Conservation (phyloP, 2,329 filamentous ascomycete species). For the Colletotrichum lindemuthianum region DNA sequence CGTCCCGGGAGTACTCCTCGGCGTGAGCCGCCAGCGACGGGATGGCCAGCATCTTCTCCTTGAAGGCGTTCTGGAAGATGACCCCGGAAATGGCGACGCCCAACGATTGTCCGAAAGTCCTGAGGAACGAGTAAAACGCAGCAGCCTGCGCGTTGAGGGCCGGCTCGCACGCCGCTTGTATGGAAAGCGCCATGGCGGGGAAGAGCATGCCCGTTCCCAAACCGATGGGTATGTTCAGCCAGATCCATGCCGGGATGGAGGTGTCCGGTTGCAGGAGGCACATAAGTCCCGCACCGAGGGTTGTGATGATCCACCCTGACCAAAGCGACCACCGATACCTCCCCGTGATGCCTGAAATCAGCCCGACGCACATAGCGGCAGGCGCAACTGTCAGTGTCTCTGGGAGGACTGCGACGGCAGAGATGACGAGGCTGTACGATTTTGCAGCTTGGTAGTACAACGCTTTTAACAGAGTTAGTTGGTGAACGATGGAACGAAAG, state of each 20-base stretch:
- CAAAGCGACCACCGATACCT: slow-evolving; percentile 70
- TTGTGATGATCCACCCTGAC: slow-evolving; percentile 69
- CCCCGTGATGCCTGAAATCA: slow-evolving; percentile 64
- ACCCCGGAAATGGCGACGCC: slow-evolving; percentile 75
- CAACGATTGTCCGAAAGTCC: slow-evolving; percentile 71
- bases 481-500: slow-evolving; percentile 29
- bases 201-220: slow-evolving; percentile 73
- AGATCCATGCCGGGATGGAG: slow-evolving; percentile 64
- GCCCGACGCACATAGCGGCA: slow-evolving; percentile 64
- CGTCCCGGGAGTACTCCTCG: slow-evolving; percentile 64
- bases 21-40: slow-evolving; percentile 54
- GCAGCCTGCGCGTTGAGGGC: slow-evolving; percentile 64
- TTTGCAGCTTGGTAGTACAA: slow-evolving; percentile 63
- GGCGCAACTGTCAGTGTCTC: slow-evolving; percentile 72
- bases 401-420: slow-evolving; percentile 67
- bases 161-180: slow-evolving; percentile 67
- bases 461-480: slow-evolving; percentile 37
- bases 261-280: slow-evolving; percentile 59
- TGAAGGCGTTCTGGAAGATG: slow-evolving; percentile 75
- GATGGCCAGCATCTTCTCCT: slow-evolving; percentile 57
- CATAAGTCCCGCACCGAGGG: slow-evolving; percentile 66
- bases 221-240: slow-evolving; percentile 68
- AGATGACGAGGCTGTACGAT: slow-evolving; percentile 61
- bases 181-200: slow-evolving; percentile 69
- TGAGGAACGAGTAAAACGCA: slow-evolving; percentile 74